A percentile compares a stretch with the other conserved stretches of the same genome.
Conservation (phyloP, 495 filamentous ascomycete genomes). For the Podospora anserina region DNA sequence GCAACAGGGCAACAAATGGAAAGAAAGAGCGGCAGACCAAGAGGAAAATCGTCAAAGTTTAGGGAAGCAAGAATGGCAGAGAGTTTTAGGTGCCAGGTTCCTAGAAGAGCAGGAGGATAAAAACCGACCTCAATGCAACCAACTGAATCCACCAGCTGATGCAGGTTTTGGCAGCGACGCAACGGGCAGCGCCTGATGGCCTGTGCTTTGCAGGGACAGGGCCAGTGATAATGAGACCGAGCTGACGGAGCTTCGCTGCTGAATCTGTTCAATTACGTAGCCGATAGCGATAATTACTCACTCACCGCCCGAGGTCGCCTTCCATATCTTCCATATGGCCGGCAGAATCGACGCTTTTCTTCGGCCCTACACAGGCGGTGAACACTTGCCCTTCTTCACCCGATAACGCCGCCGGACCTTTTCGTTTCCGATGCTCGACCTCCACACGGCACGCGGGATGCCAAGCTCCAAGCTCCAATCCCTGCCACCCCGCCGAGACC, state of each 20-base stretch:
- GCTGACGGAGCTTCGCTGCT: slow-evolving; percentile 5
- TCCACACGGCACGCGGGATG: slow-evolving; percentile 1
- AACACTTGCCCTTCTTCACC: background rate
- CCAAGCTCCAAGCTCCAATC: slow-evolving; percentile 1
- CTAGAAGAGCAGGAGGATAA: slow-evolving; percentile 15
- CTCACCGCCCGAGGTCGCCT: slow-evolving; percentile 7
- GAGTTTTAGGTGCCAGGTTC: background rate
- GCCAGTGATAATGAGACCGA: slow-evolving; percentile 13
- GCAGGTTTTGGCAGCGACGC: slow-evolving; percentile 20
- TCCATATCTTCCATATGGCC: background rate
- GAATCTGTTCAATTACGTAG: slow-evolving; percentile 17
- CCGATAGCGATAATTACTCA: background rate
- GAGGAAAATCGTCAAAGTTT: slow-evolving; percentile 9
- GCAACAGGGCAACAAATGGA: slow-evolving; percentile 4
- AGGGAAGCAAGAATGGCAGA: slow-evolving; percentile 7
- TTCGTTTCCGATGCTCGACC: background rate
- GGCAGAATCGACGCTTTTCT: slow-evolving; percentile 2
- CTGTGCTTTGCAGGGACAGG: slow-evolving; percentile 15
- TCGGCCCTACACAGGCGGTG: background rate
- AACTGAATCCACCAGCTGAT: slow-evolving; percentile 18
- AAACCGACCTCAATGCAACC: slow-evolving; percentile 22
- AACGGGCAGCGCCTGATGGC: slow-evolving; percentile 6
- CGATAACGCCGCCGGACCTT: slow-evolving; percentile 14
- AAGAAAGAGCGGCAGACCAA: slow-evolving; percentile 5
- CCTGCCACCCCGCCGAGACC: slow-evolving; percentile 2